Evolutionary conservation across 1,139 yeast genomes (phyloP).

Genomic region (Sugiyamaella sp.): DNA sequence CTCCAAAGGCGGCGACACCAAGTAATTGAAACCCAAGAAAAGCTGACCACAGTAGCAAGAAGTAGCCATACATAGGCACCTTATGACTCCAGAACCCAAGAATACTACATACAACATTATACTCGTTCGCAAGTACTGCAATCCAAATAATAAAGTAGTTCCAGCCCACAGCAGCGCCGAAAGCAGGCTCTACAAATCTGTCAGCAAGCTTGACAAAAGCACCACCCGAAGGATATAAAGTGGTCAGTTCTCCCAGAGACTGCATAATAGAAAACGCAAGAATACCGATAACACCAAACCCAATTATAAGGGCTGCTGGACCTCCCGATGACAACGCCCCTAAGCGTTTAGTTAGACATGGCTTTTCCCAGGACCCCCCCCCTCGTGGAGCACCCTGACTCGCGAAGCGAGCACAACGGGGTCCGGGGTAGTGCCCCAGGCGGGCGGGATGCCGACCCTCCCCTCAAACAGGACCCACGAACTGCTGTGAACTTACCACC

Average conservation of each 20-base stretch:
- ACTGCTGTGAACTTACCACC: slow-evolving; percentile 42
- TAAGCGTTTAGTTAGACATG: too few species aligned
- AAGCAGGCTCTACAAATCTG: slow-evolving; percentile 59
- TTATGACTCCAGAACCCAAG: slow-evolving; percentile 62
- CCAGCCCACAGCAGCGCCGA: slow-evolving; percentile 66
- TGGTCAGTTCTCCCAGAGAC: slow-evolving; percentile 66
- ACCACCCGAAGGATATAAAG: slow-evolving; percentile 63
- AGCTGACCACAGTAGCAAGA: slow-evolving; percentile 57
- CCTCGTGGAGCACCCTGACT: too few species aligned
- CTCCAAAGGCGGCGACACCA: slow-evolving; percentile 67
- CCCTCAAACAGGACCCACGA: too few species aligned
- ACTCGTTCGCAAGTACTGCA: slow-evolving; percentile 62
- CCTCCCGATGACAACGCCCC: slow-evolving; percentile 62
- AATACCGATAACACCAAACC: slow-evolving; percentile 60
- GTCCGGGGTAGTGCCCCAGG: too few species aligned
- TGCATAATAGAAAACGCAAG: slow-evolving; percentile 63
- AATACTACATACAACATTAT: slow-evolving; percentile 57
- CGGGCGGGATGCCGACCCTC: too few species aligned
- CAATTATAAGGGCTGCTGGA: slow-evolving; percentile 61
- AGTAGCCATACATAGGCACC: slow-evolving; percentile 61
- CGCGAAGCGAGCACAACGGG: too few species aligned
- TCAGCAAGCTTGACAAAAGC: slow-evolving; percentile 63
- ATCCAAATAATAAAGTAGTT: slow-evolving; percentile 64
- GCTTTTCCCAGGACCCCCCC: too few species aligned
- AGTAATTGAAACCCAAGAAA: slow-evolving; percentile 58